Percentiles rank a stretch among this genome's conserved stretches.
Conservation (phyloP, 2,329 filamentous ascomycete species). For the Calonectria montana region DNA sequence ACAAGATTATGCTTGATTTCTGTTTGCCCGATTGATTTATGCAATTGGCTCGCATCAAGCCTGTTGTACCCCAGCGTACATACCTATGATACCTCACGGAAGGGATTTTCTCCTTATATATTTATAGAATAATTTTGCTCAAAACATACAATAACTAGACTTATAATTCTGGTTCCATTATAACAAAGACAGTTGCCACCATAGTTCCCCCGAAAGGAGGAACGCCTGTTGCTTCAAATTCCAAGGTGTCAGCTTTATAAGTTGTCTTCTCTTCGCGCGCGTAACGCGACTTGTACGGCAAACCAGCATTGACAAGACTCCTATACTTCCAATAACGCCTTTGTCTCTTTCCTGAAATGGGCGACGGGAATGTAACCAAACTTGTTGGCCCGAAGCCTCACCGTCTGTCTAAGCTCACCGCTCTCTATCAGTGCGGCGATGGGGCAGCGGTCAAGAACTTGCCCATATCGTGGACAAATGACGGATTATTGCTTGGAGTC, state of each 20-base stretch:
- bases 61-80: background rate
- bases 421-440: background rate
- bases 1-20: too few species aligned
- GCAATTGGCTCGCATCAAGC: background rate
- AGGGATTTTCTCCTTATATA: background rate
- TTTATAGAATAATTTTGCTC: background rate
- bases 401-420: constrained; percentile 13
- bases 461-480: background rate
- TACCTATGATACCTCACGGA: background rate
- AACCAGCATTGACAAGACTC: background rate
- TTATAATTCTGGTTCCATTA: background rate
- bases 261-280: background rate
- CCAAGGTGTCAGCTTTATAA: background rate
- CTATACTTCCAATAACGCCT: background rate
- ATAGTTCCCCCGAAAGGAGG: background rate
- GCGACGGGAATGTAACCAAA: background rate
- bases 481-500: constrained; percentile 22
- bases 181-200: background rate
- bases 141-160: background rate
- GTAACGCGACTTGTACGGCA: background rate
- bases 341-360: background rate
- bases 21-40: background rate
- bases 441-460: background rate
- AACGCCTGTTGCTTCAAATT: background rate
- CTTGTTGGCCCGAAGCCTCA: constrained; percentile 13